Conservation (phyloP, 331 rosid species). For the Telfairia occidentalis region DNA sequence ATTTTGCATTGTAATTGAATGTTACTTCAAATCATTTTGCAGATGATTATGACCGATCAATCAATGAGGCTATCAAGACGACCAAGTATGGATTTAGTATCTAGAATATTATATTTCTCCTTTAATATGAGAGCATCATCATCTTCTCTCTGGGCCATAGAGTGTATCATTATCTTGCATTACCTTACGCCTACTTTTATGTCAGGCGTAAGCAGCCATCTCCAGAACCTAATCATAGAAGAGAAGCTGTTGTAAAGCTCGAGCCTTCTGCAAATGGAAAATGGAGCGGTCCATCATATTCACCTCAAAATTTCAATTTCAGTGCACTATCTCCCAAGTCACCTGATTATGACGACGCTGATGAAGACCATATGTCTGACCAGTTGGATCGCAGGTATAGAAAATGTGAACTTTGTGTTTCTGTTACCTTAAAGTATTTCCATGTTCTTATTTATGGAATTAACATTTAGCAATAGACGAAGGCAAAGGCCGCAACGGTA, state of each 20-base stretch:
- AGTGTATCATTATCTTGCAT: not conserved
- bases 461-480: slow-evolving; percentile 48
- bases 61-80: slow-evolving; percentile 92
- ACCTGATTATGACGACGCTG: slow-evolving; percentile 44
- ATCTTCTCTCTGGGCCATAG: not conserved
- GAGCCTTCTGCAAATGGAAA: slow-evolving; percentile 69
- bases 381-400: slow-evolving; percentile 60
- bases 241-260: slow-evolving; percentile 44
- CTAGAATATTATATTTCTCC: not conserved
- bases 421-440: slow-evolving; percentile 1
- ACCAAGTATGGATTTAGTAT: slow-evolving; percentile 58
- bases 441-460: slow-evolving; percentile 11
- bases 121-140: not conserved
- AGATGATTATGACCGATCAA: slow-evolving; percentile 95
- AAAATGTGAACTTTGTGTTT: not conserved
- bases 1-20: slow-evolving; percentile 9
- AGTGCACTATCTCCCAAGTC: slow-evolving; percentile 65
- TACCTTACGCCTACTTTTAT: slow-evolving; percentile 10
- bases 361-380: slow-evolving; percentile 45
- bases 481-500: slow-evolving; percentile 83
- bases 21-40: slow-evolving; percentile 32
- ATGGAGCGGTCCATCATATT: slow-evolving; percentile 51
- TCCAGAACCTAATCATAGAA: slow-evolving; percentile 56
- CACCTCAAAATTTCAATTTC: slow-evolving; percentile 39
- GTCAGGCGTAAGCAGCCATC: slow-evolving; percentile 62